Base-by-base conservation (phyloP, 208 protist species). In the Trypanosoma mega region DNA sequence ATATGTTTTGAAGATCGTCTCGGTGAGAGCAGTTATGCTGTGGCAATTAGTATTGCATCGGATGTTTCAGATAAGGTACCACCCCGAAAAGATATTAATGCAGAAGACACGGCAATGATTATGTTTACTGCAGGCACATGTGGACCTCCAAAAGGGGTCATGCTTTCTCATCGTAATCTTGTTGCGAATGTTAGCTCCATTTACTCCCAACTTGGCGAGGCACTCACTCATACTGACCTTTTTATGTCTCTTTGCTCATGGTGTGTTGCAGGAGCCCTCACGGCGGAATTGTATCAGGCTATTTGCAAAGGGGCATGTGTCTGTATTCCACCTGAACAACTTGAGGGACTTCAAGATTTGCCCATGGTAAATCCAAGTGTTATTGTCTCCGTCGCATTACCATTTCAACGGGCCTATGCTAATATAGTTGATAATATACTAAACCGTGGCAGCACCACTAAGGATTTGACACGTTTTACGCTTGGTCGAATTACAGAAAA, bases 61-160 rank as follows among this genome's bases (percentile, higher is more conserved):
- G 82, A 91, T 60, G 90, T 93, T 39, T 74, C 74, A 29, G 80
- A 90, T 53, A 85, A 93, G 55, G 63, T 74, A 21, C 72, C 80
- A 18, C 44, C 63, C 24, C 80, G 85, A 39, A 80, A 73, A 37
- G 80, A 91, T 53, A 68, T 93, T 33, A 80, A 66, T n/a, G 66
- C 82, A 3, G 85, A 96, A 64, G 87, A 95, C 57, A 92, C 83
- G n/a, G 92, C 87, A 3, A 93, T 94, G 87, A 95, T 96, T 65
- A 80, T 90, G 36, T 96, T 96, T 68, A 93, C 87, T 18, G 76
- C 81, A 23, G 94, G 92, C 20, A 98, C 93, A 7, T 96, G 93
- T 20, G 94, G 95, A 7, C 62, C 95, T 14, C 90, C 90, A 30
- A 98, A 98, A 72, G 97, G 96, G 11, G 94, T 98, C n/a, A 87